These are phyloP conservation scores for Xylariales sp. DNA, from an alignment of 2,329 filamentous ascomycete genomes.

Conservation along the genomic window DNA sequence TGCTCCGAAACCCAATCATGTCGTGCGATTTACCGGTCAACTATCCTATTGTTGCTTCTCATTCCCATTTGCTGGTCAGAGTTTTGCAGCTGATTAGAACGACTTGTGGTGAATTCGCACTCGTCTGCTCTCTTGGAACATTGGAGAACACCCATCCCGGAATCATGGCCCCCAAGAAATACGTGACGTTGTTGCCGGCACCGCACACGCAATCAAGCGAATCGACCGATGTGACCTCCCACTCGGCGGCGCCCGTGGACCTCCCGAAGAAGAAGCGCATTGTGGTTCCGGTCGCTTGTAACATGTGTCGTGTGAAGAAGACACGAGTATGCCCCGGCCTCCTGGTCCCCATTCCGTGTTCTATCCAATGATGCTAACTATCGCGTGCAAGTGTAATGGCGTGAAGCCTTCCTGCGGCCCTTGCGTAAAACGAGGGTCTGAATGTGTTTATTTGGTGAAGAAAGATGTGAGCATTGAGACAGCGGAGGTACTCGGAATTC, in stretches of 20 bases:
- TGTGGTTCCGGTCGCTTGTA: constrained; percentile 2
- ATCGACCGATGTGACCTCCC: too few species aligned
- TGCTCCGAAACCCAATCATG: too few species aligned
- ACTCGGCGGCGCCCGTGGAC: too few species aligned
- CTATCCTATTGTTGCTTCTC: too few species aligned
- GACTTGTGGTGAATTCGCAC: too few species aligned
- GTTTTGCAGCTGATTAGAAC: too few species aligned
- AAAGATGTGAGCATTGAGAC: not conserved
- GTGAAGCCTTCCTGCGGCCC: not conserved
- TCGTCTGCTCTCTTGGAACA: too few species aligned
- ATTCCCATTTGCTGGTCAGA: too few species aligned
- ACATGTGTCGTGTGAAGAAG: constrained; percentile 3
- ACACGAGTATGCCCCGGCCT: constrained; percentile 1
- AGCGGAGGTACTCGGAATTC: not conserved
- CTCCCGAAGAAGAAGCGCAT: constrained; percentile 3
- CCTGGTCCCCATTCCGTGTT: not conserved
- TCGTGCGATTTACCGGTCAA: too few species aligned
- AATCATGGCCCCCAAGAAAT: not conserved
- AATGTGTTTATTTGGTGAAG: constrained; percentile 5
- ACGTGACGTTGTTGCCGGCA: not conserved
- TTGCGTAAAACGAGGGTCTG: not conserved
- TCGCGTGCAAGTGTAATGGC: constrained; percentile 7
- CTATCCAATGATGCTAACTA: too few species aligned
- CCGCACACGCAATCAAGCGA: too few species aligned
- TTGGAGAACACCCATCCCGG: too few species aligned